Conservation (phyloP, 2,329 filamentous ascomycete genomes). For the Talaromyces sp. region DNA sequence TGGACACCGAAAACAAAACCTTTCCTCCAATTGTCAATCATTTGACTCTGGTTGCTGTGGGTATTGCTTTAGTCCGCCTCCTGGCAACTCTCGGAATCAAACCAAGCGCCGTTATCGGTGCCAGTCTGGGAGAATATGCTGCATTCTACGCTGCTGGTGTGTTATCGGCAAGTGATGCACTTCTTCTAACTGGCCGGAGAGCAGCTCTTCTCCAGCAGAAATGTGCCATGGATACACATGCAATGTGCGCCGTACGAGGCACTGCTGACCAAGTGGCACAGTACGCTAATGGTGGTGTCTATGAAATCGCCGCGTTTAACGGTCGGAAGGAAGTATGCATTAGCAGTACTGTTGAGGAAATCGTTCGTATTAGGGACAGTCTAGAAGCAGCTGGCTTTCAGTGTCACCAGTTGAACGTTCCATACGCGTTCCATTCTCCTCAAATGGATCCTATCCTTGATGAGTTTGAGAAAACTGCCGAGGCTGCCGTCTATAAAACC, state of each 20-base stretch:
- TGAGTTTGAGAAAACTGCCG: slow-evolving; percentile 31
- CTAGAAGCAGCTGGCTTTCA: slow-evolving; percentile 2
- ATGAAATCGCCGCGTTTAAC: slow-evolving; percentile 67
- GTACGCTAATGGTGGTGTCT: slow-evolving; percentile 13
- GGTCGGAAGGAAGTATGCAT: slow-evolving; percentile 70
- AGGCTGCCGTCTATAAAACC: slow-evolving; percentile 31
- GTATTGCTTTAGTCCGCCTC: slow-evolving; percentile 31
- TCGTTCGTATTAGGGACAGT: slow-evolving; percentile 47
- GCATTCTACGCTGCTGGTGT: slow-evolving; percentile 22
- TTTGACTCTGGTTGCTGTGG: slow-evolving; percentile 26
- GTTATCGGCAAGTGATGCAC: slow-evolving; percentile 19
- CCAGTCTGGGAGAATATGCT: slow-evolving; percentile 28
- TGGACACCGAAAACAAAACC: slow-evolving; percentile 9
- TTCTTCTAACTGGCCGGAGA: slow-evolving; percentile 64
- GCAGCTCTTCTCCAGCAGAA: slow-evolving; percentile 56
- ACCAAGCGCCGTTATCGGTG: slow-evolving; percentile 21
- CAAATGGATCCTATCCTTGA: slow-evolving; percentile 21
- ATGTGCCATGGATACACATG: slow-evolving; percentile 31
- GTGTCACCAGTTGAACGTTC: slow-evolving; percentile 51
- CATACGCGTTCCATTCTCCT: slow-evolving; percentile 48
- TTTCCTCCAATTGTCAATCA: slow-evolving; percentile 21
- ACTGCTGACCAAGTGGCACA: slow-evolving; percentile 34
- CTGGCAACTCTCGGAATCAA: slow-evolving; percentile 19
- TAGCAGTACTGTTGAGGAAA: slow-evolving; percentile 55
- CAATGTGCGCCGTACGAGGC: slow-evolving; percentile 40